A percentile compares a stretch with the other conserved stretches of the same genome.
phyloP scores from a whole-genome alignment of 371 early-diverging fungal species.

The Lichtheimia corymbifera region DNA sequence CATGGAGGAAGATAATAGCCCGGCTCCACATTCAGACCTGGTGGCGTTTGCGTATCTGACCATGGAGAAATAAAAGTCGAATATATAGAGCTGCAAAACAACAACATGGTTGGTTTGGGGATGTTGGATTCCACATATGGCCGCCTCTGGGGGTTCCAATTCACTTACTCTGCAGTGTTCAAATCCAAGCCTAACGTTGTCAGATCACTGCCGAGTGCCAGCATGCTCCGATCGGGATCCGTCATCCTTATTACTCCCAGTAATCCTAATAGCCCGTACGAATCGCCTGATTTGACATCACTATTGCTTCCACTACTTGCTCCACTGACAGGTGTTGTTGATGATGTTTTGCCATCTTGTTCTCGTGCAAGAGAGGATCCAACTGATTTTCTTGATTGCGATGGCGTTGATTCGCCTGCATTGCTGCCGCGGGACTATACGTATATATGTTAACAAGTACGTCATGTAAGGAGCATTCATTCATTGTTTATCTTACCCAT shows the following conservation, averaged over 20 bases:
- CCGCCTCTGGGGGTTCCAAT: not conserved
- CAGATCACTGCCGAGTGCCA: slow-evolving; percentile 75
- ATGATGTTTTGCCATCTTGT: slow-evolving; percentile 10
- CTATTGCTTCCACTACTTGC: not conserved
- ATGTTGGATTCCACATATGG: not conserved
- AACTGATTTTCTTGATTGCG: not conserved
- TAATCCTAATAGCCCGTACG: slow-evolving; percentile 70
- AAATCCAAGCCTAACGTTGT: slow-evolving; percentile 76
- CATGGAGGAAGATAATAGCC: slow-evolving; percentile 76
- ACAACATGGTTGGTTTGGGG: not conserved
- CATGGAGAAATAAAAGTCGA: slow-evolving; percentile 84
- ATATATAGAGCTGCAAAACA: slow-evolving; percentile 57
- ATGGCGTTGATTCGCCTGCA: slow-evolving; percentile 10
- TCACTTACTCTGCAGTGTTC: slow-evolving; percentile 64
- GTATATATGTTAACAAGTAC: not conserved
- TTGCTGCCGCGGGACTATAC: slow-evolving; percentile 14
- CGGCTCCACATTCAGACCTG: slow-evolving; percentile 61
- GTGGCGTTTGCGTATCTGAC: slow-evolving; percentile 61
- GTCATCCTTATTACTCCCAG: slow-evolving; percentile 74
- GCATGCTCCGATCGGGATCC: slow-evolving; percentile 67
- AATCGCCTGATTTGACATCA: slow-evolving; percentile 27
- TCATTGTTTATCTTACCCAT: slow-evolving; percentile 10
- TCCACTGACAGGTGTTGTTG: not conserved
- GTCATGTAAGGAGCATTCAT: not conserved
- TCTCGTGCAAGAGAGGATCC: slow-evolving; percentile 1